Evolutionary conservation across 805 yeast genomes (phyloP), one percentile per base, ranked within the genome.

Genomic region (Wilhelminamyces savonicus): DNA sequence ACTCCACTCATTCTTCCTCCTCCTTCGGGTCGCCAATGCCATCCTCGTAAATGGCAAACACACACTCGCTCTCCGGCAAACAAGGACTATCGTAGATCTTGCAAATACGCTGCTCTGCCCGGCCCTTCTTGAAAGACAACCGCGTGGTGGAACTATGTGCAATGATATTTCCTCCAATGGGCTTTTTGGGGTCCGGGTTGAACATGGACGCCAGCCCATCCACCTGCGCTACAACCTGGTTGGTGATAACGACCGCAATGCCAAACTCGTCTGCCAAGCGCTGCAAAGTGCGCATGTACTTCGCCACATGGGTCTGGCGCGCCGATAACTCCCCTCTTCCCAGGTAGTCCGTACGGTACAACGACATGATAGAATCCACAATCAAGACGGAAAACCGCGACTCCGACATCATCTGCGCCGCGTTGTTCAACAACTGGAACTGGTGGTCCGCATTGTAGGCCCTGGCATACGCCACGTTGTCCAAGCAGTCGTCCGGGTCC

Each of bases 361-460:
- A 66, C 1, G 97, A 94, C 97, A 94, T 92, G 37, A 92, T 84
- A 8, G 97, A 86, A 58, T 92, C 98, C n/a, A 92, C 96, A 38
- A 92, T 82, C 36, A 92, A 67, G 41, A 92, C 57, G 5, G 95
- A 79, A 46, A 92, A 92, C 40, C 97, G 71, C 15, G 95, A 79
- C 52, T 85, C 92, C 11, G 96, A 74, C 97, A 92, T 90, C 94
- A 90, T 82, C 40, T 80, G 80, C 9, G 96, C 94, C 0, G 97
- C 97, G 39, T 82, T 84, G 39, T 80, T 82, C 34, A 92, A 66
- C 32, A 92, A 71, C 54, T 81, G 84, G 42, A 84, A 65, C 55
- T 92, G 97, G 56, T 92, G 98, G 52, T 92, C 98, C 1, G 97
- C 95, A 47, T 92, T 92, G 56, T 85, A 88, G 4, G 97, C 97